These are phyloP conservation scores for Tagetes erecta DNA, from an alignment of 129 eudicot species.

Conservation along the genomic window DNA sequence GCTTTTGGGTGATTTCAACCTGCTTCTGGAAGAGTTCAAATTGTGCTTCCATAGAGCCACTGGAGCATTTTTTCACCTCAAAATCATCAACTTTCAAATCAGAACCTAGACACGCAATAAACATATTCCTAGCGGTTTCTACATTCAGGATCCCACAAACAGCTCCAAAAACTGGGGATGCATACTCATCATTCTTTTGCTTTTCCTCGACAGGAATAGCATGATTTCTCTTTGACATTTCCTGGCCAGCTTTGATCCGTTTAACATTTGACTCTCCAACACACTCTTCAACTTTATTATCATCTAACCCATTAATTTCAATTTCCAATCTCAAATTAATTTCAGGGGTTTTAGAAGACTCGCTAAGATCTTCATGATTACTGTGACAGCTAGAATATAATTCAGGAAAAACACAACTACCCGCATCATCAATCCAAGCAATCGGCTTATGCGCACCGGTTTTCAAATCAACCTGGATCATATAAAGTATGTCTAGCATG, in stretches of 20 bases:
- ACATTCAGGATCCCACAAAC: slow-evolving; percentile 27
- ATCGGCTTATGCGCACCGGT: slow-evolving; percentile 68
- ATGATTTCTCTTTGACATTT: slow-evolving; percentile 29
- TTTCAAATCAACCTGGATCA: slow-evolving; percentile 65
- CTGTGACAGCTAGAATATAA: slow-evolving; percentile 38
- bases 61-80: slow-evolving; percentile 40
- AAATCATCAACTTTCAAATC: slow-evolving; percentile 36
- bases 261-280: slow-evolving; percentile 63
- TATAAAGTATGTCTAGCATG: slow-evolving; percentile 61
- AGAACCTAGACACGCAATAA: slow-evolving; percentile 38
- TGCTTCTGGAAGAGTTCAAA: slow-evolving; percentile 71
- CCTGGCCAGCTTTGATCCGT: slow-evolving; percentile 38
- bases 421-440: slow-evolving; percentile 89
- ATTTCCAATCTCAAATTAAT: slow-evolving; percentile 72
- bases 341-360: slow-evolving; percentile 41
- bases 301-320: slow-evolving; percentile 51
- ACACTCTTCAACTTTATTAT: slow-evolving; percentile 46
- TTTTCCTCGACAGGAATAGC: slow-evolving; percentile 36
- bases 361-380: slow-evolving; percentile 31
- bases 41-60: slow-evolving; percentile 44
- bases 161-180: slow-evolving; percentile 26
- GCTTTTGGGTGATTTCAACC: slow-evolving; percentile 64
- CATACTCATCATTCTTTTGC: slow-evolving; percentile 36
- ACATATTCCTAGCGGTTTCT: slow-evolving; percentile 48
- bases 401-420: slow-evolving; percentile 74